A percentile compares a stretch with the other conserved stretches of the same genome.
These are phyloP conservation scores for Kockiozyma suomiensis DNA, from an alignment of 805 yeast genomes.

Conservation along the genomic window DNA sequence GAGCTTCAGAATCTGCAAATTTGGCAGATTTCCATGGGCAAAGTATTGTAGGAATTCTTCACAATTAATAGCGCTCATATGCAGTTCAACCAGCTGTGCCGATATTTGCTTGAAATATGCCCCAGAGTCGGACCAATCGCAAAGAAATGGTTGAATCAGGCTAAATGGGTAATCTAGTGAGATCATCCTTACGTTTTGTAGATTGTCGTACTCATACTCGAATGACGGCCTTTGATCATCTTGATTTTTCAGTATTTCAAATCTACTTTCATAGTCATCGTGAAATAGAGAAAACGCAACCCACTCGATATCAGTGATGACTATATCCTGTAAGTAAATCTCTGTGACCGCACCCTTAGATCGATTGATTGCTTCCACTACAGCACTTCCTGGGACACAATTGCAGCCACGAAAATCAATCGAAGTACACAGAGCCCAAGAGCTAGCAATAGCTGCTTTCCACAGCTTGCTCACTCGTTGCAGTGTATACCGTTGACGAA, in stretches of 20 bases:
- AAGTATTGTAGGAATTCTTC: background rate
- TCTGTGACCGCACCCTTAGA: constrained; percentile 1
- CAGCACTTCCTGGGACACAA: constrained; percentile 4
- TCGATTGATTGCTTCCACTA: background rate
- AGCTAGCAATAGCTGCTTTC: background rate
- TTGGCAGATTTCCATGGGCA: background rate
- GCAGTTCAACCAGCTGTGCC: background rate
- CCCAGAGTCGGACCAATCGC: background rate
- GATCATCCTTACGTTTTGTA: background rate
- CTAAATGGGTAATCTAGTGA: constrained; percentile 6
- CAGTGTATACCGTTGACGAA: constrained; percentile 4
- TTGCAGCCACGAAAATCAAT: constrained; percentile 7
- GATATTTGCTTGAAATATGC: background rate
- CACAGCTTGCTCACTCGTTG: constrained; percentile 11
- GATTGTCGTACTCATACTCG: background rate
- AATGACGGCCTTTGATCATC: background rate
- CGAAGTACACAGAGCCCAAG: constrained; percentile 3
- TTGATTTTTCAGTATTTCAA: background rate
- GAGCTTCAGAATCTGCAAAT: background rate
- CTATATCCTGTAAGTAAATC: constrained; percentile 1
- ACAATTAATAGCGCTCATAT: background rate
- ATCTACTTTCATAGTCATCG: constrained; percentile 1
- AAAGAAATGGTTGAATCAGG: background rate
- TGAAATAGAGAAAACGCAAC: constrained; percentile 2
- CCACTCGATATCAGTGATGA: background rate